phyloP scores from a whole-genome alignment of 2,329 filamentous ascomycete species.

The Stagonosporopsis chrysanthemi region DNA sequence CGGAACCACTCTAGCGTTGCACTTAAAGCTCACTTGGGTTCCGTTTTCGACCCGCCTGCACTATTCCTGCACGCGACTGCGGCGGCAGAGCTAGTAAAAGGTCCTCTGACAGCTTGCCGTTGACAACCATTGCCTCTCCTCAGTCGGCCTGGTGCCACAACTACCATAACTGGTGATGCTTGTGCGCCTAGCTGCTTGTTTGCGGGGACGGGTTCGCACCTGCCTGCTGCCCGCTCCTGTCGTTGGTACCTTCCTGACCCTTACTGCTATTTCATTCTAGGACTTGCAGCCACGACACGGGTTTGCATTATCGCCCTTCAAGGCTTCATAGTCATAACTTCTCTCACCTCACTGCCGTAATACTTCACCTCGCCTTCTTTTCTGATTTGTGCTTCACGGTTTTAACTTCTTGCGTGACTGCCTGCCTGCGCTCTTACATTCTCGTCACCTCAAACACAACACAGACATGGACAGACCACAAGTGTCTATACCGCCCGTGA shows the following conservation, averaged over 20 bases:
- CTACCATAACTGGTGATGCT: slow-evolving; percentile 25
- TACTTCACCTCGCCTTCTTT: not conserved
- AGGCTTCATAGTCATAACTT: not conserved
- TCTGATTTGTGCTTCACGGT: not conserved
- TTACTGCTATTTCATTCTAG: slow-evolving; percentile 7
- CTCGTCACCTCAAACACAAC: not conserved
- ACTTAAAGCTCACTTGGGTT: slow-evolving; percentile 29
- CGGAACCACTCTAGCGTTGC: slow-evolving; percentile 33
- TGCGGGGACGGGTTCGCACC: slow-evolving; percentile 29
- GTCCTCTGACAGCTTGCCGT: slow-evolving; percentile 37
- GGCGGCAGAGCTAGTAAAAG: slow-evolving; percentile 48
- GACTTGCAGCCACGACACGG: slow-evolving; percentile 2
- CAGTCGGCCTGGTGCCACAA: slow-evolving; percentile 24
- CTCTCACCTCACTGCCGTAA: not conserved
- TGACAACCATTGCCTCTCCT: slow-evolving; percentile 28
- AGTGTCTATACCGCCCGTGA: slow-evolving; percentile 45
- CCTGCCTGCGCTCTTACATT: not conserved
- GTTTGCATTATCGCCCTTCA: not conserved
- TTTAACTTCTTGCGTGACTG: not conserved
- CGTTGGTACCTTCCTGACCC: slow-evolving; percentile 19
- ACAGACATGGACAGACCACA: slow-evolving; percentile 41
- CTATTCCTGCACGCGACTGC: slow-evolving; percentile 43
- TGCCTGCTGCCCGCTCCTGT: slow-evolving; percentile 21
- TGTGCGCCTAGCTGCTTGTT: slow-evolving; percentile 17
- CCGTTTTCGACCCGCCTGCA: slow-evolving; percentile 19